phyloP scores from a whole-genome alignment of 2,329 filamentous ascomycete genomes.

The Cercospora sojina region DNA sequence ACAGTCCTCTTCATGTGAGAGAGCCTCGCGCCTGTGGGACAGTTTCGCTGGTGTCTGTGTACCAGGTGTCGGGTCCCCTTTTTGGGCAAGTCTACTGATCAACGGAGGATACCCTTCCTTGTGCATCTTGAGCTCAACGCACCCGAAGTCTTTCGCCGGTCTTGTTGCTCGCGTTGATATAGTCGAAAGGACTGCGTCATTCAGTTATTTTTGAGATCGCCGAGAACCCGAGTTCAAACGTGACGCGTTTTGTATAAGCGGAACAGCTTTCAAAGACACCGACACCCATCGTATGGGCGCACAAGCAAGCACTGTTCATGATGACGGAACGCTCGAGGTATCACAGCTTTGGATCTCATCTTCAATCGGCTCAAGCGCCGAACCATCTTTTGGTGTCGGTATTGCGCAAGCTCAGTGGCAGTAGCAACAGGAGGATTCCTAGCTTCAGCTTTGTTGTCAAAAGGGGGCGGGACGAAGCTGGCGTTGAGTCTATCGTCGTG shows the following conservation, averaged over 20 bases:
- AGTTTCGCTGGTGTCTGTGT: background rate
- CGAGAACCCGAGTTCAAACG: background rate
- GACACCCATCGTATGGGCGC: background rate
- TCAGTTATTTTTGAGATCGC: background rate
- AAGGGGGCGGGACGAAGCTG: background rate
- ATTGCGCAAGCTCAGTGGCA: background rate
- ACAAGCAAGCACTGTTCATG: background rate
- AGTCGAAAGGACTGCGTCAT: background rate
- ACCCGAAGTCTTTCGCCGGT: background rate
- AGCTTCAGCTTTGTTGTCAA: background rate
- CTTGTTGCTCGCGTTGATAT: background rate
- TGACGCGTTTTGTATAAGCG: background rate
- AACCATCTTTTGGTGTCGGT: background rate
- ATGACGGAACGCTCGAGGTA: background rate
- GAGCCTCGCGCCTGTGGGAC: background rate
- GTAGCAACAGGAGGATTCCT: background rate
- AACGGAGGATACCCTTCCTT: background rate
- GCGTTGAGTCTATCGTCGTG: background rate
- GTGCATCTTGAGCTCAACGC: background rate
- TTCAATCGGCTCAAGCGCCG: background rate
- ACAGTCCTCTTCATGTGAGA: background rate
- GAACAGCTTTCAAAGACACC: background rate
- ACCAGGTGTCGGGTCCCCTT: background rate
- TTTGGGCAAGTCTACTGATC: background rate
- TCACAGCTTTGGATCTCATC: background rate